Evolutionary conservation across 2,329 filamentous ascomycete species (phyloP), one percentile per base, ranked within the genome.

Genomic region (Aureobasidium melanogenum): DNA sequence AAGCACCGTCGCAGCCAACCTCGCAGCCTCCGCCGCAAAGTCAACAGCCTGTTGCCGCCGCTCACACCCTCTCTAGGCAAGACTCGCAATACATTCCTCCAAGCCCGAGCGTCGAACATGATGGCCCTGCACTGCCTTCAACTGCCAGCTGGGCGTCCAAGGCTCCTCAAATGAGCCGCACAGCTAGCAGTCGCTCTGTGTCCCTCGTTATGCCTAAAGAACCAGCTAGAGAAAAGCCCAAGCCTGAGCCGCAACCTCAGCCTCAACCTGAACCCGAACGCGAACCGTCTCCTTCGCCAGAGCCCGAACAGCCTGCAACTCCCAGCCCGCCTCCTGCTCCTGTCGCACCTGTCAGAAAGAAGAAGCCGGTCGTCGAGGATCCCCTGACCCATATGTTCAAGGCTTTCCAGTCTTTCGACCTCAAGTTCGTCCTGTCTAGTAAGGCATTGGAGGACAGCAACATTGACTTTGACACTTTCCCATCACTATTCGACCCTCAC

Each of bases 121-220:
- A 97, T 69, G 87, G 87, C 3, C 91, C 94, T 41, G 94, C 91
- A n/a, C 79, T 99, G 44, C 95, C 94, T 2, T 91, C 92, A 1
- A 91, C 92, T 3, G 94, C 93, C 5, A 97, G 88, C 70, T 99
- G 94, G 94, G 94, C 93, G 22, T 86, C 83, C 65, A 85, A 77
- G 79, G 85, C 71, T 83, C 87, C 69, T 79, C 86, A 61, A 70
- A 76, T 64, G 67, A 64, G n/a, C 51, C 63, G 48, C 24, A 51
- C 58, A 17, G 48, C 41, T 28, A 54, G 47, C 39, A 48, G 32
- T 19, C 56, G 56, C n/a, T 59, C 56, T 22, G 44, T 59, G 15
- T 59, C 56, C 32, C 43, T 50, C 9, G 56, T 44, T 3, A 28
- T 50, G 44, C 56, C 56, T 17, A 59, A 52, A 24, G 59, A 52